Evolutionary conservation across 306 rosid genomes (phyloP).

Genomic region (Gleditsia sinensis): DNA sequence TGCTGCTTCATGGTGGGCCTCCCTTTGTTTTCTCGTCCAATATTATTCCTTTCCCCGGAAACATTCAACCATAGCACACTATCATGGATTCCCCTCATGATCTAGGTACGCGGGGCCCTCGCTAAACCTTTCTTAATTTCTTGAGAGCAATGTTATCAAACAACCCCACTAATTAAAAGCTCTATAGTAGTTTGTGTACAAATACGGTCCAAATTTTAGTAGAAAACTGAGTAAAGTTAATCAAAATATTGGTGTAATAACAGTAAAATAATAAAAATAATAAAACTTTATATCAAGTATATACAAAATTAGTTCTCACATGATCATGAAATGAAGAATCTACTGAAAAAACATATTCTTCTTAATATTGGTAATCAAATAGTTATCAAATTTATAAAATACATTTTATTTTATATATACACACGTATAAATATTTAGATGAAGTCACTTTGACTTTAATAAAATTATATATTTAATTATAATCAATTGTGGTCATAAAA

Average conservation of each 20-base stretch:
- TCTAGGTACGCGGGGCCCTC: conserved; percentile 55
- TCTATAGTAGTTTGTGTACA: neutral
- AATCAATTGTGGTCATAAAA: too few relatives aligned
- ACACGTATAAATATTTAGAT: too few relatives aligned
- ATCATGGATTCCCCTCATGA: conserved; percentile 50
- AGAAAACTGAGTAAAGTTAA: neutral
- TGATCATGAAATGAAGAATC: too few relatives aligned
- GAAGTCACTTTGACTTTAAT: too few relatives aligned
- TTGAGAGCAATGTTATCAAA: conserved; percentile 4
- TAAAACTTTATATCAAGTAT: neutral
- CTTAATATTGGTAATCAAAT: neutral
- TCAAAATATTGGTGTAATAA: neutral
- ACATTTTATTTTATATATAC: too few relatives aligned
- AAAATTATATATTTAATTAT: too few relatives aligned
- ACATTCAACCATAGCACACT: conserved; percentile 55
- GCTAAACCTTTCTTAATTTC: conserved; percentile 22
- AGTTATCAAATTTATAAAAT: too few relatives aligned
- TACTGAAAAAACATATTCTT: too few relatives aligned
- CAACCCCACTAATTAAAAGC: conserved; percentile 8
- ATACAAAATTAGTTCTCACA: neutral
- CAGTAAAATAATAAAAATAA: neutral
- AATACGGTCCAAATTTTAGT: neutral
- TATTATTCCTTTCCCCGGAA: conserved; percentile 18
- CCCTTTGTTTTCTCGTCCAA: conserved; percentile 32
- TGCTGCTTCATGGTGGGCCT: conserved; percentile 64